These are phyloP conservation scores for Protomyces arabidopsidicola DNA, from an alignment of 1,139 yeast species.

Conservation along the genomic window DNA sequence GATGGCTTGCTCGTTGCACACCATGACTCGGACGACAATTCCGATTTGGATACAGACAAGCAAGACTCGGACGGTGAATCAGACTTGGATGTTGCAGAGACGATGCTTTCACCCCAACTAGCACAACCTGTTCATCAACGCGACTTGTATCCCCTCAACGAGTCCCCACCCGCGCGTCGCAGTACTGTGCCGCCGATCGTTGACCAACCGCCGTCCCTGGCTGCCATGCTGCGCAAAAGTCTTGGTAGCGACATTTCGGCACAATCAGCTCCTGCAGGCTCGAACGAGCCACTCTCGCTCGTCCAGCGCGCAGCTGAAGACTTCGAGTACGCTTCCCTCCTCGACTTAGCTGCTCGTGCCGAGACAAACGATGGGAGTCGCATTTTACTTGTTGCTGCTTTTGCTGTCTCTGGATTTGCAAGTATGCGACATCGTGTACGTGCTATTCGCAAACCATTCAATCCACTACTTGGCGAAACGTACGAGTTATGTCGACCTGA, in stretches of 20 bases:
- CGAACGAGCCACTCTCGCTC: slow-evolving; percentile 84
- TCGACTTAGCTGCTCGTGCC: slow-evolving; percentile 55
- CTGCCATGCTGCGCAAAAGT: slow-evolving; percentile 75
- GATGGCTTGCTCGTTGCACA: slow-evolving; percentile 17
- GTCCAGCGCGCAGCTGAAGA: slow-evolving; percentile 75
- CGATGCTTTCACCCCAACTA: neutral
- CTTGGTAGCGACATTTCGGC: slow-evolving; percentile 87
- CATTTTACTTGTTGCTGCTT: slow-evolving; percentile 63
- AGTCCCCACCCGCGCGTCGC: slow-evolving; percentile 46
- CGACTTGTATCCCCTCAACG: slow-evolving; percentile 17
- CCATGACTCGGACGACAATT: slow-evolving; percentile 9
- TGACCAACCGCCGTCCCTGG: slow-evolving; percentile 72
- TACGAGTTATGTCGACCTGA: slow-evolving; percentile 79
- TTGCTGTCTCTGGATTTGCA: slow-evolving; percentile 72
- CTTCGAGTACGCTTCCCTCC: slow-evolving; percentile 66
- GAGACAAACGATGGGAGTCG: slow-evolving; percentile 51
- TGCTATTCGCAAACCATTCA: slow-evolving; percentile 80
- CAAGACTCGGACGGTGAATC: slow-evolving; percentile 17
- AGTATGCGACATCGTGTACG: slow-evolving; percentile 69
- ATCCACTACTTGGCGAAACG: slow-evolving; percentile 84
- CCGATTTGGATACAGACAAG: neutral
- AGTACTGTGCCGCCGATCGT: slow-evolving; percentile 56
- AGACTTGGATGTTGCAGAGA: neutral
- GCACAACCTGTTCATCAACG: neutral
- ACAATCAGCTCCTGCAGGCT: slow-evolving; percentile 88